Base-by-base conservation (phyloP, 345 rosid species). In the Dipteronia dyeriana region DNA sequence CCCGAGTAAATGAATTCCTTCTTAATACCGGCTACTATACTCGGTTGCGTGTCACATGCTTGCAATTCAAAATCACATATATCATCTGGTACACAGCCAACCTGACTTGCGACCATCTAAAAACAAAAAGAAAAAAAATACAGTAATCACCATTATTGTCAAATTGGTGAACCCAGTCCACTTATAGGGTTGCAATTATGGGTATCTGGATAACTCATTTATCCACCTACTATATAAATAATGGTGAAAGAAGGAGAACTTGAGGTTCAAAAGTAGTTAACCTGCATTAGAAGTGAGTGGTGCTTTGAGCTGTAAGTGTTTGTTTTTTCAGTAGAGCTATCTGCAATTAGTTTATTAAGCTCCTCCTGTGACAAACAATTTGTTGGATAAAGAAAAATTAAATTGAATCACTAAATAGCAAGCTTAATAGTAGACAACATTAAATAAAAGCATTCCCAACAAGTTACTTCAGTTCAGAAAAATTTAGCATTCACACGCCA, bases 31-130 rank as follows among this genome's bases (percentile, higher is more conserved):
- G 82, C 99, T 60, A 90, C 84, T 78, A 86, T 68, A 84, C 97
- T 92, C 43, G 94, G 97, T 82, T 96, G 99, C 66, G 98, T 92
- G 81, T 96, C 99, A 73, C 99, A 96, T 70, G 92, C 97, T 91
- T 96, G 98, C 81, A 96, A 82, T 82, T 96, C 99, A 87, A 94
- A 94, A 82, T 96, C 99, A 68, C 87, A 90, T 78, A 94, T 96
- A 81, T 88, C 92, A 66, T 84, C 90, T 23, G 92, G 87, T 73
- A 82, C 75, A 79, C 98, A 96, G 51, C 91, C 89, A 73, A 89
- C 80, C 56, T 86, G 82, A 51, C 75, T 73, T 41, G 97, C 97
- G 59, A 96, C 86, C 76, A 89, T 86, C 99, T 96, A 74, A 25
- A 73, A 68, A 41, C 23, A 53, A 74, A 72, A 62, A 49, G 19